Evolutionary conservation across 2,329 filamentous ascomycete species (phyloP).

Genomic region (Onygenales sp.): DNA sequence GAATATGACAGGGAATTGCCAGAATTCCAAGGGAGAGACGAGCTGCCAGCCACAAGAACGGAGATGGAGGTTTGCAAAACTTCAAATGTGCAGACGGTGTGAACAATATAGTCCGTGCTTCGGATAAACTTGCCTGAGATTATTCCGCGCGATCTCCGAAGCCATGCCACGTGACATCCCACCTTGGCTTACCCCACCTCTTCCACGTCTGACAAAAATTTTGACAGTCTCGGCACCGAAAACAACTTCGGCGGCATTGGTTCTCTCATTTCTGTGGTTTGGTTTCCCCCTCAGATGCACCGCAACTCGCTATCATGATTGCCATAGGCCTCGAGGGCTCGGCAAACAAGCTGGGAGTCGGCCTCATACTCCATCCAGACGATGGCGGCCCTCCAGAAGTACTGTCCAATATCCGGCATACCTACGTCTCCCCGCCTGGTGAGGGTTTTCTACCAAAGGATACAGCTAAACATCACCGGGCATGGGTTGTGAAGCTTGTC

Average conservation of each 20-base stretch:
- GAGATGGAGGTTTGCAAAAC: slow-evolving; percentile 9
- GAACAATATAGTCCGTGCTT: slow-evolving; percentile 15
- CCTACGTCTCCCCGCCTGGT: slow-evolving; percentile 82
- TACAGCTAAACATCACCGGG: slow-evolving; percentile 82
- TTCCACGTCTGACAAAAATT: not conserved
- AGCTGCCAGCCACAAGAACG: slow-evolving; percentile 4
- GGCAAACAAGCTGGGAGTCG: slow-evolving; percentile 94
- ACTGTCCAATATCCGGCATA: slow-evolving; percentile 90
- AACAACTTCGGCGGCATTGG: too few species aligned
- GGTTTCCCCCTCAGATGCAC: not conserved
- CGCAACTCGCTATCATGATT: slow-evolving; percentile 41
- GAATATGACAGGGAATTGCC: not conserved
- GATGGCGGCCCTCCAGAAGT: slow-evolving; percentile 52
- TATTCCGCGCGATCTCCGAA: not conserved
- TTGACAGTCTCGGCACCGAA: not conserved
- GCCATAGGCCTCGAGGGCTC: slow-evolving; percentile 78
- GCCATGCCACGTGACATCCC: not conserved
- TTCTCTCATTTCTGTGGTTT: not conserved
- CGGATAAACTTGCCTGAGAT: slow-evolving; percentile 18
- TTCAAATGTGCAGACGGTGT: slow-evolving; percentile 11
- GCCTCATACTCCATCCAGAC: slow-evolving; percentile 68
- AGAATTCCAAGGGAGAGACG: slow-evolving; percentile 5
- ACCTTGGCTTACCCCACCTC: not conserved
- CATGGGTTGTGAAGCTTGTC: slow-evolving; percentile 73
- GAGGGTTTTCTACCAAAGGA: slow-evolving; percentile 95